Evolutionary conservation across 2,329 filamentous ascomycete species (phyloP).

Genomic region (Aspergillus sp.): DNA sequence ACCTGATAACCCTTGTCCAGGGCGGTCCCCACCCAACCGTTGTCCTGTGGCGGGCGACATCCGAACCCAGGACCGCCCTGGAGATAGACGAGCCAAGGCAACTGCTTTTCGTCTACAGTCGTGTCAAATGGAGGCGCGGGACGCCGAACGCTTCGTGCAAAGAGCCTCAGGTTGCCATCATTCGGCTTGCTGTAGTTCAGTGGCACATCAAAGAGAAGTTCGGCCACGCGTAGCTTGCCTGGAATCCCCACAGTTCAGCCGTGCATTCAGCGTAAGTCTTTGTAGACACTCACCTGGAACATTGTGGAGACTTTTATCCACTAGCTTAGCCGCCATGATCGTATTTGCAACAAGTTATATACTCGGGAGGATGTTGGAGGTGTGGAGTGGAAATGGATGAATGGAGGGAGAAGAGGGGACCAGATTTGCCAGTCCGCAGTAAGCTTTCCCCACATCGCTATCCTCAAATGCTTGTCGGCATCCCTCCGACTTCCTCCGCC

Average conservation of each 20-base stretch:
- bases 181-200: conserved; percentile 68
- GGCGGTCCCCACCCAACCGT: conserved; percentile 66
- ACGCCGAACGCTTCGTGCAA: conserved; percentile 71
- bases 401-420: background rate
- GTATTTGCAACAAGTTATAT: background rate
- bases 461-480: background rate
- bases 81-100: conserved; percentile 68
- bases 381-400: background rate
- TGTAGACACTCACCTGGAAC: conserved; percentile 31
- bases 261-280: background rate
- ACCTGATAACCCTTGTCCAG: conserved; percentile 81
- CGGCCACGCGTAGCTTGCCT: conserved; percentile 75
- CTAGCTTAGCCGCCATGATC: conserved; percentile 38
- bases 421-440: background rate
- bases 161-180: conserved; percentile 66
- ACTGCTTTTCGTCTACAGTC: conserved; percentile 46
- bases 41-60: conserved; percentile 71
- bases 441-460: background rate
- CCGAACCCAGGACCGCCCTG: conserved; percentile 85
- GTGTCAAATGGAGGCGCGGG: conserved; percentile 50
- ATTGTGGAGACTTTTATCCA: conserved; percentile 37
- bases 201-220: conserved; percentile 85
- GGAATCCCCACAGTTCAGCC: conserved; percentile 10
- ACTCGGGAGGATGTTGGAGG: background rate
- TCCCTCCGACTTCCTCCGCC: background rate